phyloP scores from a whole-genome alignment of 768 basidiomycete species.

The Gloeopeniophorella convolvens region DNA sequence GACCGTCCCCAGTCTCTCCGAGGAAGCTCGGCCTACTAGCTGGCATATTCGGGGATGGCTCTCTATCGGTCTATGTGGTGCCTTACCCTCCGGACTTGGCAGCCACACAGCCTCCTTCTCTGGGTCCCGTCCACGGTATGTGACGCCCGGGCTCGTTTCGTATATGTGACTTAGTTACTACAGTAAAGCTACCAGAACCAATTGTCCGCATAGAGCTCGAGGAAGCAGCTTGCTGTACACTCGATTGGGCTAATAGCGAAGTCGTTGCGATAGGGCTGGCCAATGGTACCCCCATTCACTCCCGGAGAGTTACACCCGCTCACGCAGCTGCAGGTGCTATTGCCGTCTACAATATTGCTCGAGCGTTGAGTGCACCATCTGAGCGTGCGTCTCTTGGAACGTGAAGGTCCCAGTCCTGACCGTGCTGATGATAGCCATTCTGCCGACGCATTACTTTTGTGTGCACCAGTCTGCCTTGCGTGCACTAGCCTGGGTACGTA shows the following conservation, averaged over 20 bases:
- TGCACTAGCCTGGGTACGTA: conserved; percentile 65
- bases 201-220: conserved; percentile 66
- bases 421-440: conserved; percentile 28
- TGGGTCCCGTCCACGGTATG: conserved; percentile 14
- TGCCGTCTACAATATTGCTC: conserved; percentile 49
- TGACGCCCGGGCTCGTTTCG: background rate
- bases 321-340: conserved; percentile 38
- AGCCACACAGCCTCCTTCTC: background rate
- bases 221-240: conserved; percentile 66
- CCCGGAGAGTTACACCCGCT: background rate
- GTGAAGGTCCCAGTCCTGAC: background rate
- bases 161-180: background rate
- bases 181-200: conserved; percentile 59
- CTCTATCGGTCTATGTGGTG: conserved; percentile 68
- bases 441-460: conserved; percentile 67
- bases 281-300: conserved; percentile 47
- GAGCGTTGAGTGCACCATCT: conserved; percentile 7
- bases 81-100: conserved; percentile 65
- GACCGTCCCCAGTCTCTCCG: conserved; percentile 20
- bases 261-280: conserved; percentile 77
- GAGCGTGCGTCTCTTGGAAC: background rate
- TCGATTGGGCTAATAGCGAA: conserved; percentile 90
- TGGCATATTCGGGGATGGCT: conserved; percentile 84
- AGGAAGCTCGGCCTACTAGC: conserved; percentile 78
- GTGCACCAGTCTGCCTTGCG: conserved; percentile 80